phyloP scores from a whole-genome alignment of 345 rosid genomes.

The Sisymbrium irio region DNA sequence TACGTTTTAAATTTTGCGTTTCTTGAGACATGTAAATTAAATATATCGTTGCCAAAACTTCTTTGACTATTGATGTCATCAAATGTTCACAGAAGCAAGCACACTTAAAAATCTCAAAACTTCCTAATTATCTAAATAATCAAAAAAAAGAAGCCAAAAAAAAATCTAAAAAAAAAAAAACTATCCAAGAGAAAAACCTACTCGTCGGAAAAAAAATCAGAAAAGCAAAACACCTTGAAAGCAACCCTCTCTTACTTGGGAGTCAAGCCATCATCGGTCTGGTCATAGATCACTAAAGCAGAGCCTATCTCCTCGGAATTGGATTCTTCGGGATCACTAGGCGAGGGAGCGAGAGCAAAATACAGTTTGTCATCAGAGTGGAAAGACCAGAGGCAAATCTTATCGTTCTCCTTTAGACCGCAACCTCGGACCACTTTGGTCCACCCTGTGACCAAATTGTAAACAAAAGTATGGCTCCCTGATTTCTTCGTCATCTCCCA shows the following conservation, averaged over 20 bases:
- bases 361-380: background rate
- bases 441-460: background rate
- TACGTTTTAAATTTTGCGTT: background rate
- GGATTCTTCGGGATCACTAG: too few relatives aligned
- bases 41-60: background rate
- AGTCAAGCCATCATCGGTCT: background rate
- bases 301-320: background rate
- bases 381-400: constrained; percentile 2
- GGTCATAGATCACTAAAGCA: background rate
- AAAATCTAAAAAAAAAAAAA: too few relatives aligned
- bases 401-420: background rate
- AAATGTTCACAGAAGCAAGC: background rate
- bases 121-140: background rate
- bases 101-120: background rate
- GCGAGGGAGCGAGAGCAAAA: background rate
- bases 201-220: too few relatives aligned
- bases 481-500: background rate
- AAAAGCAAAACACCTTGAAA: background rate
- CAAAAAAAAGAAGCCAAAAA: background rate
- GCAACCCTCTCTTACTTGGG: background rate
- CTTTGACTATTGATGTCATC: background rate
- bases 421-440: background rate
- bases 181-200: too few relatives aligned
- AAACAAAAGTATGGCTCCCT: background rate
- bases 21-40: background rate